A percentile compares a stretch with the other conserved stretches of the same genome.
phyloP scores from a whole-genome alignment of 768 basidiomycete genomes.

The Termitomyces sp. region DNA sequence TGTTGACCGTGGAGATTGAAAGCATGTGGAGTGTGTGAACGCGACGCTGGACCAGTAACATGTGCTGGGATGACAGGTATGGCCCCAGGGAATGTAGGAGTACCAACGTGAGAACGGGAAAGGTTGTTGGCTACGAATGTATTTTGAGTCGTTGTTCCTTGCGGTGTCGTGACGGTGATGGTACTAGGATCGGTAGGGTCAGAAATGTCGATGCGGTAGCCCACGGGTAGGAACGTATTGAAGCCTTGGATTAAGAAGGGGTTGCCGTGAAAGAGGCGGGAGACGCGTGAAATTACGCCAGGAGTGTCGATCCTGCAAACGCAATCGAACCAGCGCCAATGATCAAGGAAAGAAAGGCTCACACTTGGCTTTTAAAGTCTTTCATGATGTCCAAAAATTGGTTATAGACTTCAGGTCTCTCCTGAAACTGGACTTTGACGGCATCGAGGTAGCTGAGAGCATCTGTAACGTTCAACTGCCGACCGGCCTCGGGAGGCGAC shows the following conservation, averaged over 20 bases:
- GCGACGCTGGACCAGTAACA: constrained; percentile 43
- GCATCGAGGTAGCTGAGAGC: constrained; percentile 92
- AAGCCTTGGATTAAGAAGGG: constrained; percentile 92
- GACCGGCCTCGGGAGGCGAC: constrained; percentile 32
- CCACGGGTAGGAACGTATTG: constrained; percentile 94
- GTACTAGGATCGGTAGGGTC: constrained; percentile 69
- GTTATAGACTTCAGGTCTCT: constrained; percentile 93
- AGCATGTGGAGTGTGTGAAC: constrained; percentile 54
- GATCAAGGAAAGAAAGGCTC: constrained; percentile 33
- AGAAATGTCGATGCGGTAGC: constrained; percentile 90
- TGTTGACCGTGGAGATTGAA: constrained; percentile 38
- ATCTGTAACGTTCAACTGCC: constrained; percentile 90
- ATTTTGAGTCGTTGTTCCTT: constrained; percentile 67
- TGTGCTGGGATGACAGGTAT: constrained; percentile 28
- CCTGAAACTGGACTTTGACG: constrained; percentile 88
- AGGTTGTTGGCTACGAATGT: constrained; percentile 38
- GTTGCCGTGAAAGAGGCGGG: constrained; percentile 88
- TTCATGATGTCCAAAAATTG: constrained; percentile 97
- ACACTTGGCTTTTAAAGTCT: constrained; percentile 97
- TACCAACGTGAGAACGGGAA: constrained; percentile 26
- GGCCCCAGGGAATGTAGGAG: constrained; percentile 33
- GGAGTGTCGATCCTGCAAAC: constrained; percentile 87
- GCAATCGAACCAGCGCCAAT: not conserved
- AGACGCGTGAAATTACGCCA: constrained; percentile 94
- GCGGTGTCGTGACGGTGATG: constrained; percentile 81